A percentile compares a stretch with the other conserved stretches of the same genome.
These are phyloP conservation scores for Senna tora DNA, from an alignment of 306 rosid species.

Conservation along the genomic window DNA sequence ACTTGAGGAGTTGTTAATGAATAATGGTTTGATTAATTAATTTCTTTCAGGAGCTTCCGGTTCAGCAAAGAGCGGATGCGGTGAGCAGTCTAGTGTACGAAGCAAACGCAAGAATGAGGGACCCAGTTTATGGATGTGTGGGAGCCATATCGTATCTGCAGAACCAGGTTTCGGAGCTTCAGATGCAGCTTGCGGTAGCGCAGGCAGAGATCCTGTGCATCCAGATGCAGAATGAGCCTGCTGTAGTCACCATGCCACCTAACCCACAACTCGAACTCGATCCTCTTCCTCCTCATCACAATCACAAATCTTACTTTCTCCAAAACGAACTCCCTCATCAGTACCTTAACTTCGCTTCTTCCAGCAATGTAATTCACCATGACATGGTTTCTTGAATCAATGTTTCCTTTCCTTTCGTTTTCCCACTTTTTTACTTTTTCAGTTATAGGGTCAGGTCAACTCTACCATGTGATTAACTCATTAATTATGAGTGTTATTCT, in stretches of 20 bases:
- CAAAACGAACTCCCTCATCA: constrained; percentile 58
- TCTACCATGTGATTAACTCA: constrained; percentile 56
- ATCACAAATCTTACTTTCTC: constrained; percentile 48
- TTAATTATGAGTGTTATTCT: constrained; percentile 40
- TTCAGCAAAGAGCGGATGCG: constrained; percentile 82
- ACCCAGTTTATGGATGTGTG: constrained; percentile 92
- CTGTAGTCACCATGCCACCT: constrained; percentile 41
- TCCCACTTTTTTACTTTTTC: no score
- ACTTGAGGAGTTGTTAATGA: no score
- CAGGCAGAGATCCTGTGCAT: constrained; percentile 89
- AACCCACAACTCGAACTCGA: constrained; percentile 36
- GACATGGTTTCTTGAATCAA: constrained; percentile 71
- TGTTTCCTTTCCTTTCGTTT: constrained; percentile 36
- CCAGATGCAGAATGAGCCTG: constrained; percentile 78
- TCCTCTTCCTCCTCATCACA: constrained; percentile 30
- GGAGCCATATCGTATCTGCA: constrained; percentile 86
- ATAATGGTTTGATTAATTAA: no score
- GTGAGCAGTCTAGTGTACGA: constrained; percentile 94
- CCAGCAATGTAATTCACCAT: constrained; percentile 60
- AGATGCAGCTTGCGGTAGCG: constrained; percentile 92
- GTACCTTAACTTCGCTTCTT: constrained; percentile 50
- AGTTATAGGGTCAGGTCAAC: constrained; percentile 78
- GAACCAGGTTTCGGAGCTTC: constrained; percentile 84
- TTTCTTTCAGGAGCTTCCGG: constrained; percentile 82
- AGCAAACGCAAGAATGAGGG: constrained; percentile 83